phyloP scores from a whole-genome alignment of 352 stramenopile genomes.

The Globisporangium cystogenes region DNA sequence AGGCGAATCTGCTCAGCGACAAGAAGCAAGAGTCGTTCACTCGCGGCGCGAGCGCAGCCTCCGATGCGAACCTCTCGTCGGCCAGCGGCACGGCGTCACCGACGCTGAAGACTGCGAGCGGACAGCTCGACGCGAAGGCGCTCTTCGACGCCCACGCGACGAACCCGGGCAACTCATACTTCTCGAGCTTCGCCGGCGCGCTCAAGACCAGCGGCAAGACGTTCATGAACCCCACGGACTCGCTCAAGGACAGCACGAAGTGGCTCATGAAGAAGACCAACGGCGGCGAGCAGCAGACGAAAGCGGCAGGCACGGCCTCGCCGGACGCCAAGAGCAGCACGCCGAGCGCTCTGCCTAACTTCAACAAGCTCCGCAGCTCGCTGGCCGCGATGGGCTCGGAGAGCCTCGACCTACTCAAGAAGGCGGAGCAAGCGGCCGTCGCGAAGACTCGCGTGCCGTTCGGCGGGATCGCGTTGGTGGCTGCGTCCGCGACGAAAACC shows the following conservation, averaged over 20 bases:
- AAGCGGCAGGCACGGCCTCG: slow-evolving; percentile 2
- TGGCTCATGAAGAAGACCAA: slow-evolving; percentile 74
- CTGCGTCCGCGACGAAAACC: slow-evolving; percentile 9
- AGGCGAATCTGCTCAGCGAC: not conserved
- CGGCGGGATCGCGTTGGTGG: slow-evolving; percentile 16
- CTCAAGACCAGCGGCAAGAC: slow-evolving; percentile 70
- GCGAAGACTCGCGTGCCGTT: slow-evolving; percentile 41
- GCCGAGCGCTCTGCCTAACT: slow-evolving; percentile 24
- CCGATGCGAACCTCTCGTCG: not conserved
- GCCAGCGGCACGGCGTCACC: not conserved
- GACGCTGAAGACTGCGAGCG: slow-evolving; percentile 2
- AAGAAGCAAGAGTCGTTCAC: slow-evolving; percentile 9
- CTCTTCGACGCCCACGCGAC: slow-evolving; percentile 30
- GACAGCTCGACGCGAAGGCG: slow-evolving; percentile 26
- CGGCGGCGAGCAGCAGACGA: slow-evolving; percentile 19
- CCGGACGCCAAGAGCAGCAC: slow-evolving; percentile 1
- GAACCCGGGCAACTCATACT: slow-evolving; percentile 35
- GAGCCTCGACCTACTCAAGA: slow-evolving; percentile 73
- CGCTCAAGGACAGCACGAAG: slow-evolving; percentile 60
- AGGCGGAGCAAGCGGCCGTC: slow-evolving; percentile 52
- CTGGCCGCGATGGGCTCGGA: slow-evolving; percentile 58
- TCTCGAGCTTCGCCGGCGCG: slow-evolving; percentile 60
- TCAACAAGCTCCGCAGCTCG: slow-evolving; percentile 59
- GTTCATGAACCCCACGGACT: slow-evolving; percentile 45
- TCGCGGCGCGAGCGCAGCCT: not conserved